phyloP scores from a whole-genome alignment of 108 stramenopile species.

The Cylindrotheca fusiformis region DNA sequence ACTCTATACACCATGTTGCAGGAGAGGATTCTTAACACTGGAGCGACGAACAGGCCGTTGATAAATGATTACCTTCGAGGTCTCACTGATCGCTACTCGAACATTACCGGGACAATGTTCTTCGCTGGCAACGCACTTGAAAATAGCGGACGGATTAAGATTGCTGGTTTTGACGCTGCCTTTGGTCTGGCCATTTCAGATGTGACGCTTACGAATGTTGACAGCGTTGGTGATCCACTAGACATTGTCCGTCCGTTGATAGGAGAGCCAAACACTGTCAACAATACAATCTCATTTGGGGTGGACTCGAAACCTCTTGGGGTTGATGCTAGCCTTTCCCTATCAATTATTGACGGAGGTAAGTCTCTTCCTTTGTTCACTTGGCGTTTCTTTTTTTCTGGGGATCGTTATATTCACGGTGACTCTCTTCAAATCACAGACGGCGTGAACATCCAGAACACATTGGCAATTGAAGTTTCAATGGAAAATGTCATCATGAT shows the following conservation, averaged over 20 bases:
- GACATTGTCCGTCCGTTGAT: conserved; percentile 34
- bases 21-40: conserved; percentile 23
- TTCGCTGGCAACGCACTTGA: conserved; percentile 35
- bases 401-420: too few species aligned
- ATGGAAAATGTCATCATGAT: conserved; percentile 32
- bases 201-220: conserved; percentile 46
- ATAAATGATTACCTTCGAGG: conserved; percentile 40
- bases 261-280: conserved; percentile 30
- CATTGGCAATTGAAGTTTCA: conserved; percentile 31
- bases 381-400: background rate
- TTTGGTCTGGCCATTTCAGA: conserved; percentile 43
- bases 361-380: conserved; percentile 1
- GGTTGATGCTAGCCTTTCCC: conserved; percentile 20
- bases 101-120: conserved; percentile 37
- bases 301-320: conserved; percentile 43
- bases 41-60: conserved; percentile 32
- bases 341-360: conserved; percentile 32
- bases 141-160: conserved; percentile 21
- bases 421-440: too few species aligned
- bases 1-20: conserved; percentile 33
- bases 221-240: conserved; percentile 61
- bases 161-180: conserved; percentile 43
- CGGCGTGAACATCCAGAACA: conserved; percentile 48
- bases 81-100: conserved; percentile 40
- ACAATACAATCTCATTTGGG: conserved; percentile 52